Base-by-base conservation (phyloP, 257 asterid species). In the Ocimum tenuiflorum region DNA sequence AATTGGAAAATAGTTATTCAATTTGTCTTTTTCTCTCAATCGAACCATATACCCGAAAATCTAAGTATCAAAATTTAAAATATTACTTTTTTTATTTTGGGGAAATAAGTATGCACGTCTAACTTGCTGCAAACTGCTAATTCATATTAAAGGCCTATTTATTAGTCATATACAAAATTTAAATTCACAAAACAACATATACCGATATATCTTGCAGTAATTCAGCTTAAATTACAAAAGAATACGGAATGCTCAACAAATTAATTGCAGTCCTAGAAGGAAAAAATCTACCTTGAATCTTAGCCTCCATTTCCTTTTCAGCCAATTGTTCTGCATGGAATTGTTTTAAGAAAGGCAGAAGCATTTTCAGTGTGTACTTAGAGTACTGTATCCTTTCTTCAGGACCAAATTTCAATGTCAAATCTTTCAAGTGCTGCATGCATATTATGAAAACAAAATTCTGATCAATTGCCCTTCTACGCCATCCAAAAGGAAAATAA, bases 341-440 rank as follows among this genome's bases (percentile, higher is more conserved):
- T 57, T 73, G 67, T 76, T 69, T 79, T 79, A 76, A 88, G 58
- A 51, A 76, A 82, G 94, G 88, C 49, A 82, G 75, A 67, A 86
- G 91, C 53, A 13, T 23, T 15, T 12, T 70, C 31, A 82, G 31
- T 17, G 80, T 65, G 76, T 79, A 74, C 50, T 73, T 76, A 19
- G 94, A 78, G 68, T 76, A 70, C 69, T 74, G 77, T 57, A 64
- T 13, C 77, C 73, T 73, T 27, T 27, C 31, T 27, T 27, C 31
- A 27, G 2, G 3, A 27, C 31, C 31, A 27, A 27, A 27, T 27
- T 27, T 4, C 31, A 27, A 27, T 27, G 3, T 27, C 31, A 4
- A 27, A 27, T 27, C 31, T 4, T 27, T 27, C n/a, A n/a, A n/a
- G n/a, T n/a, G n/a, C 92, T 85, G 73, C 80, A 76, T 14, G 59